Base-by-base conservation (phyloP, 225 moss, liverwort and hornwort genomes). In the Physcomitrellopsis africana region DNA sequence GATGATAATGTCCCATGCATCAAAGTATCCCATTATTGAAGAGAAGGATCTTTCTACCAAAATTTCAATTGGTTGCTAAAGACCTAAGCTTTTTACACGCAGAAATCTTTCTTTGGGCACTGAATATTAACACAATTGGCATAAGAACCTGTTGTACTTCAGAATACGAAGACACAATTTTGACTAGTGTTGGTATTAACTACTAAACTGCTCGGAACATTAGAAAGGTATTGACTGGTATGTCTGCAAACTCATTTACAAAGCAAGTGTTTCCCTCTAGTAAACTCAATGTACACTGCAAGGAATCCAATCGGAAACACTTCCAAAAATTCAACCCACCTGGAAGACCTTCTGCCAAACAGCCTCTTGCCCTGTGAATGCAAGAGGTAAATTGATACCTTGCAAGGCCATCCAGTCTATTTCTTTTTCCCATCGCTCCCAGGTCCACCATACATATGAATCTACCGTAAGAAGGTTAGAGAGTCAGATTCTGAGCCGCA, bases 381-480 rank as follows among this genome's bases (percentile, higher is more conserved):
- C 96, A 46, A 96, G 89, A 44, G 92, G 92, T 46, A 94, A 83
- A 72, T 96, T 94, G 80, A 96, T 83, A 54, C 96, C 94, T 88
- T 94, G 96, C 81, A 96, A 88, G 19, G 91, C 96, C 96, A 96
- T 96, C 94, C 94, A 96, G 32, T 96, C 94, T 60, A 96, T 94
- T 76, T 96, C 96, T 76, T 92, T 84, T 79, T 94, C 89, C 94
- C 94, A 96, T 77, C 83, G 86, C 56, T 94, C 91, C 94, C 92
- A 96, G 63, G 81, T 76, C 96, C 94, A 96, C 89, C 92, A 96
- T 29, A 91, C 92, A 78, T 85, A 94, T 22, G 96, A 94, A 79
- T 94, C 93, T 96, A 81, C 72, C 54, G 12, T 10, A 45, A 32
- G 66, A 55, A 18, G 24, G 75, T 58, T 41, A 52, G 43, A 59